These are phyloP conservation scores for Clarireedia monteithiana DNA, from an alignment of 2,329 filamentous ascomycete species.

Conservation along the genomic window DNA sequence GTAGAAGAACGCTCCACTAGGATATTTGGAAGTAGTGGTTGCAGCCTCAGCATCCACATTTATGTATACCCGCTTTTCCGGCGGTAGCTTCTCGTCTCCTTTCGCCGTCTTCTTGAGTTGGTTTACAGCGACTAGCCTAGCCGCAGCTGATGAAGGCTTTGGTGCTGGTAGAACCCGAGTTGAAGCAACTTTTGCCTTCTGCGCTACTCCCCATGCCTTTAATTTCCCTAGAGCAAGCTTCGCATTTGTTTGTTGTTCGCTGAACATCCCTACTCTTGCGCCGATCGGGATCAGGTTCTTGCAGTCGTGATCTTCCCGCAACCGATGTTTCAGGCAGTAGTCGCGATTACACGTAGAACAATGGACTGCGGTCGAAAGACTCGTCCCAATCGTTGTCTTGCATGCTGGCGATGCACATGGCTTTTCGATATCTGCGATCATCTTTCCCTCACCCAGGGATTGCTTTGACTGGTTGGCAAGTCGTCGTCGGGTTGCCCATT, in stretches of 20 bases:
- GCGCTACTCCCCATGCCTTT: constrained; percentile 71
- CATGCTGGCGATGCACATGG: constrained; percentile 60
- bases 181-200: constrained; percentile 45
- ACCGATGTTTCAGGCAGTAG: constrained; percentile 72
- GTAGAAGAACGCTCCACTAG: constrained; percentile 75
- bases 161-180: constrained; percentile 50
- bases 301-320: constrained; percentile 80
- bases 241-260: constrained; percentile 52
- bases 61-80: constrained; percentile 83
- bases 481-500: constrained; percentile 52
- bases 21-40: constrained; percentile 75
- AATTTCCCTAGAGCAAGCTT: constrained; percentile 69
- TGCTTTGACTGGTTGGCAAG: constrained; percentile 45
- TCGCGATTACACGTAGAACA: constrained; percentile 63
- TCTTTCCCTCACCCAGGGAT: constrained; percentile 45
- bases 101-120: constrained; percentile 81
- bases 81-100: constrained; percentile 73
- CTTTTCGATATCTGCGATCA: constrained; percentile 52
- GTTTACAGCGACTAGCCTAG: constrained; percentile 62
- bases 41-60: constrained; percentile 85
- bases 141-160: constrained; percentile 54
- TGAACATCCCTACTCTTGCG: constrained; percentile 38
- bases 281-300: constrained; percentile 59
- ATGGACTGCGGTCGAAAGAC: constrained; percentile 58
- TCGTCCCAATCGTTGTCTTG: constrained; percentile 64